These are phyloP conservation scores for Epichloe bromicola DNA, from an alignment of 2,329 filamentous ascomycete genomes.

Conservation along the genomic window DNA sequence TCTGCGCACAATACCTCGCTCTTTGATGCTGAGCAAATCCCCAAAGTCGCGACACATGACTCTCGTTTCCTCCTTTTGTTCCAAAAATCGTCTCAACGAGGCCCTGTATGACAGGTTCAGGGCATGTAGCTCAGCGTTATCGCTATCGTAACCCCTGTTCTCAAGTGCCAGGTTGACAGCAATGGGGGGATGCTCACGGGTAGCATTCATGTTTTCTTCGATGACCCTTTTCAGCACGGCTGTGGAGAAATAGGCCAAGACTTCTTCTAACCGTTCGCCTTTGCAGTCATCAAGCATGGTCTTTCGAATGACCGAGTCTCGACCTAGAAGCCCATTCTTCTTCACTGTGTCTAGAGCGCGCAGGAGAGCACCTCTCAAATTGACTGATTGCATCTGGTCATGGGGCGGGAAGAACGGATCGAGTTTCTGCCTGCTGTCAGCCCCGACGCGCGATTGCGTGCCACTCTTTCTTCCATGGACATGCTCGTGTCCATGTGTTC, in stretches of 20 bases:
- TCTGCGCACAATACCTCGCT: constrained; percentile 40
- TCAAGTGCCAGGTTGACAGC: constrained; percentile 45
- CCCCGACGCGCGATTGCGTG: background rate
- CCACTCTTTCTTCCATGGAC: background rate
- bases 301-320: constrained; percentile 72
- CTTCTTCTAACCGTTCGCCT: constrained; percentile 78
- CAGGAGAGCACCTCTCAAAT: constrained; percentile 73
- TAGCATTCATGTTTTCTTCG: constrained; percentile 26
- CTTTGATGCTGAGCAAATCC: constrained; percentile 50
- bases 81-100: constrained; percentile 47
- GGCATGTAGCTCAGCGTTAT: constrained; percentile 43
- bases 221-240: constrained; percentile 63
- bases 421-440: constrained; percentile 50
- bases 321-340: constrained; percentile 70
- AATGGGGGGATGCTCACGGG: constrained; percentile 30
- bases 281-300: constrained; percentile 96
- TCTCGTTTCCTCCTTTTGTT: constrained; percentile 45
- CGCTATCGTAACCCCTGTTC: constrained; percentile 41
- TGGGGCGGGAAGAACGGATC: constrained; percentile 82
- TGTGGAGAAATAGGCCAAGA: constrained; percentile 73
- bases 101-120: constrained; percentile 62
- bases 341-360: constrained; percentile 74
- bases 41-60: constrained; percentile 50
- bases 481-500: background rate
- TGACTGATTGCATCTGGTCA: constrained; percentile 82